Conservation (phyloP, 139 green algal genomes). For the Tetradesmus obliquus region DNA sequence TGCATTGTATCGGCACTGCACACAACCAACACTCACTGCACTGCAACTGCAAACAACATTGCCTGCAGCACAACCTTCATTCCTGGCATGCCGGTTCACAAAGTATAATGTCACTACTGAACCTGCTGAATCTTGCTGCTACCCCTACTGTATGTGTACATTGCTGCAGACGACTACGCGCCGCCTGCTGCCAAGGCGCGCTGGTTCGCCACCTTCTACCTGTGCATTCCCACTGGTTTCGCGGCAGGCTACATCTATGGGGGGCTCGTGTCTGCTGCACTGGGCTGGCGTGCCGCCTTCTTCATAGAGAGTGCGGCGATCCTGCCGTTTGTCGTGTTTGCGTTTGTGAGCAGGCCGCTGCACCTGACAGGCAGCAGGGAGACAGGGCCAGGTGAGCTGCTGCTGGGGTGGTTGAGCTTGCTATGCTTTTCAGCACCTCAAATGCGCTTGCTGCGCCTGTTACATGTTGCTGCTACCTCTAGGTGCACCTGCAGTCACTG, state of each 20-base stretch:
- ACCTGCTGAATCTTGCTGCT: too few species aligned
- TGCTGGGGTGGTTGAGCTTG: neutral
- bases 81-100: too few species aligned
- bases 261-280: constrained; percentile 54
- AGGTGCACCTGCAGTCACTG: neutral
- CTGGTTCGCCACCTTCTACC: constrained; percentile 94
- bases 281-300: constrained; percentile 91
- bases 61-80: neutral
- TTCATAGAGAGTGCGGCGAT: constrained; percentile 81
- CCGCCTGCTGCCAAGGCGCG: constrained; percentile 74
- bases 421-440: too few species aligned
- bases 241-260: constrained; percentile 90
- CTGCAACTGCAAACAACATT: neutral
- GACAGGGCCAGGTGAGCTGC: constrained; percentile 7
- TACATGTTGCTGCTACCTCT: too few species aligned
- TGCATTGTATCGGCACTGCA: neutral
- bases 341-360: constrained; percentile 65
- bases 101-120: too few species aligned
- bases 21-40: neutral
- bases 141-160: too few species aligned
- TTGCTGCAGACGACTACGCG: constrained; percentile 87
- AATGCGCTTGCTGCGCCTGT: too few species aligned
- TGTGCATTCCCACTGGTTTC: constrained; percentile 91
- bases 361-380: constrained; percentile 63
- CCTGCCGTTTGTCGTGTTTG: constrained; percentile 85